A percentile compares a stretch with the other conserved stretches of the same genome.
These are phyloP conservation scores for Picochlorum sp. DNA, from an alignment of 139 green algal species.

Conservation along the genomic window DNA sequence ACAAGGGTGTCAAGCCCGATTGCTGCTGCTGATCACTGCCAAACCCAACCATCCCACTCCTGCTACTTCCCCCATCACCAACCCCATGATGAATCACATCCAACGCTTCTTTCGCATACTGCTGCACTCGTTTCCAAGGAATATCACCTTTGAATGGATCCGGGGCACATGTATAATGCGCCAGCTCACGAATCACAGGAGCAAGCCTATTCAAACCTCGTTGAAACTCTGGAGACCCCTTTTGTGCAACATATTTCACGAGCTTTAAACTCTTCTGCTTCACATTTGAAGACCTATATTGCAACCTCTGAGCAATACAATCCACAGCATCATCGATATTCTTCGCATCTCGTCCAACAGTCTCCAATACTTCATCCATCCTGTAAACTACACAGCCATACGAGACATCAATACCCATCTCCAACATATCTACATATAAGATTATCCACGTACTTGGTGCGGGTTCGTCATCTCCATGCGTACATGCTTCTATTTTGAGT, in stretches of 20 bases:
- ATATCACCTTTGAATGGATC: slow-evolving; percentile 32
- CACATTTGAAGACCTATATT: slow-evolving; percentile 43
- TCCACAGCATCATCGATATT: slow-evolving; percentile 39
- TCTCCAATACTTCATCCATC: slow-evolving; percentile 60
- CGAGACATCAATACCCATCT: not conserved
- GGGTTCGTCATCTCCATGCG: slow-evolving; percentile 38
- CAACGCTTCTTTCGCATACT: slow-evolving; percentile 18
- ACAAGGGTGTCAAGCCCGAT: not conserved
- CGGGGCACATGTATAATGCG: slow-evolving; percentile 18
- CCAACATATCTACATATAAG: not conserved
- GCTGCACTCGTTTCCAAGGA: slow-evolving; percentile 31
- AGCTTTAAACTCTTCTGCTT: slow-evolving; percentile 75
- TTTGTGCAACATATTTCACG: slow-evolving; percentile 54
- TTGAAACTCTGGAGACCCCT: slow-evolving; percentile 53
- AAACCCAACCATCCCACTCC: slow-evolving; percentile 42
- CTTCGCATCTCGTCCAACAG: slow-evolving; percentile 31
- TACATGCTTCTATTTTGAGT: slow-evolving; percentile 48
- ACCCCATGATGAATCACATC: slow-evolving; percentile 13
- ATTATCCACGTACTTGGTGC: slow-evolving; percentile 31
- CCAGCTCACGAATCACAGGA: slow-evolving; percentile 30
- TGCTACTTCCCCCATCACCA: not conserved
- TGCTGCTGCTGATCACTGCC: slow-evolving; percentile 33
- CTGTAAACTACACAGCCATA: slow-evolving; percentile 55
- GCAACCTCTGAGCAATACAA: slow-evolving; percentile 39
- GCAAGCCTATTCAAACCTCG: slow-evolving; percentile 45